Evolutionary conservation across 805 yeast genomes (phyloP), one percentile per base, ranked within the genome.

Genomic region (Myxozyma vanderwaltii): DNA sequence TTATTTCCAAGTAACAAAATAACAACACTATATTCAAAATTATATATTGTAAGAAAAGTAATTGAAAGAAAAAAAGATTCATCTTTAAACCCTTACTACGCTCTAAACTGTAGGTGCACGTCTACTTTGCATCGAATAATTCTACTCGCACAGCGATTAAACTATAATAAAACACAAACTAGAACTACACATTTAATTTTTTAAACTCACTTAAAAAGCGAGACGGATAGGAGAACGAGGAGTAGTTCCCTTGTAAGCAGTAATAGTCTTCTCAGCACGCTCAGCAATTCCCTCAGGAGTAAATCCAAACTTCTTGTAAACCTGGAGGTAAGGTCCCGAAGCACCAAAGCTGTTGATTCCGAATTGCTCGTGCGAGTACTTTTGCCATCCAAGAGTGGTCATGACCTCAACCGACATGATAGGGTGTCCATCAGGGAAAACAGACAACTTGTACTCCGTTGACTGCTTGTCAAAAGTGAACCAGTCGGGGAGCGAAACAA

Each of bases 271-370:
- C 68, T 79, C 77, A 67, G 91, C 97, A 78, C 91, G 89, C 71
- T 83, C 79, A 70, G 95, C 92, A 75, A 94, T 81, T 68, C 96
- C 97, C 75, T 89, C 97, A 64, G 92, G 86, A 57, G 96, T 91
- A 82, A 94, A 94, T 68, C 83, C 96, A 70, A 92, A 89, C 80
- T 72, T 79, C 77, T 89, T 83, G 86, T 85, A 94, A 63, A 92
- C 82, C 65, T 88, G 89, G 59, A 78, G 76, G 73, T 86, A 94
- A 75, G 89, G 88, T 75, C 96, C 99, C 62, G 97, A 91, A 63
- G 91, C 94, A 83, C 99, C 99, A 74, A 94, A 94, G 80, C 89
- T 85, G 84, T 90, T 85, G 73, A 94, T 81, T 78, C 97, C 97
- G 71, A 92, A 89, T 77, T 91, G 96, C 81, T 88, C 95, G 80